These are phyloP conservation scores for Hyaloscypha hepaticicola DNA, from an alignment of 495 filamentous ascomycete species.

Conservation along the genomic window DNA sequence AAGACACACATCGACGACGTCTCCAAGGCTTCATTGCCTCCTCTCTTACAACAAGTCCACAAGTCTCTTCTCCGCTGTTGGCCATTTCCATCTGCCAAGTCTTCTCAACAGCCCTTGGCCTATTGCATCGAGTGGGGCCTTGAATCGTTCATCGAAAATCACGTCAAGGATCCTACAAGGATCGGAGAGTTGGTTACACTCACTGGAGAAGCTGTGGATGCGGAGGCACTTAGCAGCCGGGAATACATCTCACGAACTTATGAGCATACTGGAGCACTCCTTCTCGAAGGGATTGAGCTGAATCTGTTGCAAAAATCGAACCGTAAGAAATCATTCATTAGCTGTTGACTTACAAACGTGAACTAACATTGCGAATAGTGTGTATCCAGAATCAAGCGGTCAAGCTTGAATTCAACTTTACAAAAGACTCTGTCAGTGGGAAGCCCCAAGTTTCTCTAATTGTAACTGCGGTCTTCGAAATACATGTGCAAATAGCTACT, in stretches of 20 bases:
- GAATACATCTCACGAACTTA: conserved; percentile 7
- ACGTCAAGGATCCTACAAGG: neutral
- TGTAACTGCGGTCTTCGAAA: neutral
- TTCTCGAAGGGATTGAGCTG: conserved; percentile 9
- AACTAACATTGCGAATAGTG: neutral
- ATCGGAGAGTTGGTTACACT: conserved; percentile 7
- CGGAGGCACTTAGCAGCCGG: conserved; percentile 1
- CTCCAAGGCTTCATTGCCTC: too few species aligned
- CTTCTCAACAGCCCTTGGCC: neutral
- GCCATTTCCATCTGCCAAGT: neutral
- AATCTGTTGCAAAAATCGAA: neutral
- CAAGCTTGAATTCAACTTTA: neutral
- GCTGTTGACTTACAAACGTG: neutral
- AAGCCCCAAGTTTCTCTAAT: neutral
- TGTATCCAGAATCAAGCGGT: neutral
- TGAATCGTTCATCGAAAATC: neutral
- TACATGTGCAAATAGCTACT: neutral
- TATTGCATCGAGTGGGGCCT: conserved; percentile 4
- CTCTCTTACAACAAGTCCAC: too few species aligned
- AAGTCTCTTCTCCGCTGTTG: too few species aligned
- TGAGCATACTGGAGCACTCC: neutral
- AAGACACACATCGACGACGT: too few species aligned
- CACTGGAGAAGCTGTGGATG: conserved; percentile 8
- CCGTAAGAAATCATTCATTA: too few species aligned
- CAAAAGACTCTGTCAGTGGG: neutral